Evolutionary conservation across 495 filamentous ascomycete species (phyloP).

Genomic region (Pseudoneurospora amorphoporcata): DNA sequence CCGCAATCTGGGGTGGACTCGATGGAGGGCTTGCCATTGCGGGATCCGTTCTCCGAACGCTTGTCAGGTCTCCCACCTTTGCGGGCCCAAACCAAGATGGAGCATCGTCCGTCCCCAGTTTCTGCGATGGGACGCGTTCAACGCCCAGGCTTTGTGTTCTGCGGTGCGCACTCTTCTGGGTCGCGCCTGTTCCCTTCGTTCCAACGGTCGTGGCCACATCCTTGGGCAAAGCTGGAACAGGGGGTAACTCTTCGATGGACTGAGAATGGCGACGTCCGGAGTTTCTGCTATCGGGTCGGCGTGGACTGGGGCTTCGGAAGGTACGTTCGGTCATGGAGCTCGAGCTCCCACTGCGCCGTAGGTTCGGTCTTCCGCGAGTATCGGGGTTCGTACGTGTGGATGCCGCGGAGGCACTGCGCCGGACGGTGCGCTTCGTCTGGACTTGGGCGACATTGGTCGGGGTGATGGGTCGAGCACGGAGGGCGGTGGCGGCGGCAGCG

Average conservation of each 20-base stretch:
- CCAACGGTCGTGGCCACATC: slow-evolving; percentile 21
- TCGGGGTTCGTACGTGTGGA: slow-evolving; percentile 47
- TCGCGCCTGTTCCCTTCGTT: neutral
- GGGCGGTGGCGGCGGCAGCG: slow-evolving; percentile 74
- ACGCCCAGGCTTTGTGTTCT: slow-evolving; percentile 22
- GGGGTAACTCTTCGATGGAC: slow-evolving; percentile 44
- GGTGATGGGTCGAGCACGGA: slow-evolving; percentile 63
- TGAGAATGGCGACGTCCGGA: slow-evolving; percentile 19
- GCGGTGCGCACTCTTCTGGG: slow-evolving; percentile 6
- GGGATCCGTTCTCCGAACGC: slow-evolving; percentile 31
- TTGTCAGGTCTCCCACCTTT: slow-evolving; percentile 31
- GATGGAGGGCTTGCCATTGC: slow-evolving; percentile 30
- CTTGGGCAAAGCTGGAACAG: slow-evolving; percentile 62
- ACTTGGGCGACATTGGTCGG: slow-evolving; percentile 71
- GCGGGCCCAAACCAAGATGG: slow-evolving; percentile 33
- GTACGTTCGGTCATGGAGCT: slow-evolving; percentile 80
- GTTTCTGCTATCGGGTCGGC: slow-evolving; percentile 35
- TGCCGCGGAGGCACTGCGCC: slow-evolving; percentile 58
- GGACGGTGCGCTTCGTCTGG: slow-evolving; percentile 74
- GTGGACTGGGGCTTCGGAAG: slow-evolving; percentile 62
- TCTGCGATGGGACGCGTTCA: slow-evolving; percentile 36
- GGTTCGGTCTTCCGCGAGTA: slow-evolving; percentile 29
- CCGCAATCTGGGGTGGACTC: slow-evolving; percentile 16
- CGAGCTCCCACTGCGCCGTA: slow-evolving; percentile 57
- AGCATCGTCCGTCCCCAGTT: slow-evolving; percentile 21